A percentile compares a stretch with the other conserved stretches of the same genome.
Evolutionary conservation across 179 eudicot species (phyloP).

Genomic region (Beta lomatogona): DNA sequence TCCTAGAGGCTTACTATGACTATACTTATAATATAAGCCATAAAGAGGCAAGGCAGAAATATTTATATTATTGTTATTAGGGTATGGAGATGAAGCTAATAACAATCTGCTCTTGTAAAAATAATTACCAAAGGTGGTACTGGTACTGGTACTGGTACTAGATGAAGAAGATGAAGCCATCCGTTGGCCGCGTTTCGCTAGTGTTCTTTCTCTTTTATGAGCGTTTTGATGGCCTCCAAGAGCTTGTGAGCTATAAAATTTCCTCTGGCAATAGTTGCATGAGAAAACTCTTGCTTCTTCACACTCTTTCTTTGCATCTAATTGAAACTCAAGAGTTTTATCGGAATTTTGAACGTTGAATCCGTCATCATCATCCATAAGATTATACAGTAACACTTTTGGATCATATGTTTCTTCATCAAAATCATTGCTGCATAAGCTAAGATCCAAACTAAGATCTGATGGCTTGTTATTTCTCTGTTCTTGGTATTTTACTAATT

Average conservation of each 20-base stretch:
- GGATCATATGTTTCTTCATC: conserved; percentile 15
- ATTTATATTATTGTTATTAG: conserved; percentile 3
- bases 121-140: conserved; percentile 13
- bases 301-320: conserved; percentile 4
- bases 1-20: conserved; percentile 24
- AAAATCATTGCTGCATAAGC: conserved; percentile 23
- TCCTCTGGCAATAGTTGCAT: conserved; percentile 44
- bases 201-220: conserved; percentile 38
- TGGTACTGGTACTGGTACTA: neutral
- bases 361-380: conserved; percentile 3
- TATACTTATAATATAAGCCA: conserved; percentile 20
- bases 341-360: neutral
- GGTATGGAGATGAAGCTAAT: conserved; percentile 6
- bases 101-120: conserved; percentile 29
- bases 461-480: neutral
- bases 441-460: conserved; percentile 31
- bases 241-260: conserved; percentile 41
- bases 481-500: neutral
- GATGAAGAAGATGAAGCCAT: neutral
- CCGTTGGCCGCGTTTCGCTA: conserved; percentile 35
- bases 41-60: conserved; percentile 27
- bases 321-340: neutral
- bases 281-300: conserved; percentile 35
- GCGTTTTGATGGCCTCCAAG: conserved; percentile 45
- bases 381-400: neutral